Conservation (phyloP, 2,329 filamentous ascomycete species). For the Trichophyton rubrum region DNA sequence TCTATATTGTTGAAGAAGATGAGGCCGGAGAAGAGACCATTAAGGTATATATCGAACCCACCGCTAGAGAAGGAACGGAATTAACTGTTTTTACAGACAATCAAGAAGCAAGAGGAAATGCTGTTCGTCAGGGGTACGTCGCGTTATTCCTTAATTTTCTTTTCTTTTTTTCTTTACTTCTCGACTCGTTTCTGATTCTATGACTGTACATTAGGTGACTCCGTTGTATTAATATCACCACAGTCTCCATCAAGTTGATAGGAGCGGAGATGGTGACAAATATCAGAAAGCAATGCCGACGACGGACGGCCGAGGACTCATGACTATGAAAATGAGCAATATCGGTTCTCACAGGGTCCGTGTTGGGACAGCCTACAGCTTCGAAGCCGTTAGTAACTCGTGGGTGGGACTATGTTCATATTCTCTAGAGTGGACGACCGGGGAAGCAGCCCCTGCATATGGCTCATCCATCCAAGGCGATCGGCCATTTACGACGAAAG, state of each 20-base stretch:
- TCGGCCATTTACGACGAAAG: not conserved
- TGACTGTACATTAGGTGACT: conserved; percentile 45
- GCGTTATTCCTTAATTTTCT: not conserved
- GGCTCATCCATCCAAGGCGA: not conserved
- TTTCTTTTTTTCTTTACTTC: not conserved
- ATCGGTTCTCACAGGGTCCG: not conserved
- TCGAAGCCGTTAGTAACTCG: not conserved
- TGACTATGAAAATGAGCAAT: not conserved
- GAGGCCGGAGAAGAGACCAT: conserved; percentile 61
- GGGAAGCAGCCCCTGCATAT: not conserved
- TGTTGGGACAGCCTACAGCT: not conserved
- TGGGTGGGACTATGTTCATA: not conserved
- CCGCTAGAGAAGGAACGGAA: not conserved
- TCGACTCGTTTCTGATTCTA: not conserved
- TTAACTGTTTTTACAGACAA: conserved; percentile 47
- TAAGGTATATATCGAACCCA: conserved; percentile 46
- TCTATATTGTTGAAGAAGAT: conserved; percentile 85
- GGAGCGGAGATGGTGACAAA: not conserved
- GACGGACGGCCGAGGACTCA: not conserved
- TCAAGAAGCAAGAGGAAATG: conserved; percentile 98
- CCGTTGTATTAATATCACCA: conserved; percentile 59
- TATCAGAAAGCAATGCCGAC: not conserved
- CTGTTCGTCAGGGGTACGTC: conserved; percentile 85
- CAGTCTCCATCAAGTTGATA: conserved; percentile 28
- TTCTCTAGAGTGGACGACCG: no score